phyloP scores from a whole-genome alignment of 495 filamentous ascomycete species.

The Penicillium ochrochloron region DNA sequence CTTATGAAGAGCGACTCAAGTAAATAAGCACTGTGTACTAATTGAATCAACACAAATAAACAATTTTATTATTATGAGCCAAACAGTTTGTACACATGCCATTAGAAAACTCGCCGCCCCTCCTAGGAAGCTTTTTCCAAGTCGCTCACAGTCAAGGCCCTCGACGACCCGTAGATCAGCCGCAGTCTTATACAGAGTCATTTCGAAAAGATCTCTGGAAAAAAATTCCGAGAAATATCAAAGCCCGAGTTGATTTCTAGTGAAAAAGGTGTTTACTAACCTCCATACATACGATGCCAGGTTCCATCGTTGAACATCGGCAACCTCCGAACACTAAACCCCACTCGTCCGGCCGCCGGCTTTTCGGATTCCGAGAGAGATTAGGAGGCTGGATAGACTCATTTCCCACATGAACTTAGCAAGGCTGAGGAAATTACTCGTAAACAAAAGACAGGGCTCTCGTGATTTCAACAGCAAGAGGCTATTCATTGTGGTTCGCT shows the following conservation, averaged over 20 bases:
- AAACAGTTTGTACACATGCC: background rate
- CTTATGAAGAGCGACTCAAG: conserved; percentile 21
- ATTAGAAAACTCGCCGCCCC: background rate
- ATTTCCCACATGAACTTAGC: conserved; percentile 2
- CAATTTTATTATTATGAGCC: background rate
- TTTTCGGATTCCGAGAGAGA: background rate
- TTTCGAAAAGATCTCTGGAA: background rate
- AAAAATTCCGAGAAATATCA: background rate
- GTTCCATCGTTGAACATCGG: background rate
- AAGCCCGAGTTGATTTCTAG: background rate
- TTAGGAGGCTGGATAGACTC: background rate
- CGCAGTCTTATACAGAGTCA: too few relatives aligned
- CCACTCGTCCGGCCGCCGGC: background rate
- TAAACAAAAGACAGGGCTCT: background rate
- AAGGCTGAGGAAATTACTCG: background rate
- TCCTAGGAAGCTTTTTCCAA: background rate
- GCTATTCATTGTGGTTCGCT: background rate
- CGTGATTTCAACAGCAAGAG: background rate
- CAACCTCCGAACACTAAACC: background rate
- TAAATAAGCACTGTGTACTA: conserved; percentile 35
- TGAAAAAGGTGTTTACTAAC: too few relatives aligned
- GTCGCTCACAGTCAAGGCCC: too few relatives aligned
- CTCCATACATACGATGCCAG: too few relatives aligned
- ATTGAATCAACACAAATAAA: conserved; percentile 15
- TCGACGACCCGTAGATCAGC: too few relatives aligned